Evolutionary conservation across 2,329 filamentous ascomycete genomes (phyloP), one percentile per base, ranked within the genome.

Genomic region (Colletotrichum gloeosporioides): DNA sequence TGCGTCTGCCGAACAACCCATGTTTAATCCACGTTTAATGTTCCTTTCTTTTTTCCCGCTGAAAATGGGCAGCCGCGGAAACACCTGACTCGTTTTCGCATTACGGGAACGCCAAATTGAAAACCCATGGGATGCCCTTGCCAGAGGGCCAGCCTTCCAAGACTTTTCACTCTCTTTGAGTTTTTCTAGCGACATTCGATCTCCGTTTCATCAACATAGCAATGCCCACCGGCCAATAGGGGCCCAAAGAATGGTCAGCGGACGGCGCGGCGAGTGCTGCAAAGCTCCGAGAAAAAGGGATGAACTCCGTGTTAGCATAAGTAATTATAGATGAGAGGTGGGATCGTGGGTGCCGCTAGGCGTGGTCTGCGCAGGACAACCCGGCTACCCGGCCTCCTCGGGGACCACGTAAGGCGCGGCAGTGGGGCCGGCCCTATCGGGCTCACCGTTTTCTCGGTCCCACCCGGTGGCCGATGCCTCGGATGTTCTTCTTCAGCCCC

Each of bases 361-460:
- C n/a, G 39, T 31, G 25, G 29, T 39, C 25, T 61, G n/a, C 55
- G 29, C 34, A 39, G 25, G 65, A 55, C 22, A 73, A 32, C 44
- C 71, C 66, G 59, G 57, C 32, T 32, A 32, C 44, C 71, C 66
- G 66, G 57, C 39, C 32, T 29, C 31, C 25, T 27, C 31, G 39
- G 29, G 59, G 18, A 62, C 59, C 29, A 62, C n/a, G 32, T 64
- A 64, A 39, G 32, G 25, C 36, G 57, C 32, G 36, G 29, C 12
- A 62, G 34, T 25, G 68, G 68, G 68, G 68, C 67, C 49, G 53
- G 64, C 32, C 53, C 53, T 68, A 18, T 75, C 73, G 69, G 69
- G 18, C 44, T 75, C 53, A 36, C 69, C 63, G 73, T 44, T 25
- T 44, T 22, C 22, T n/a, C 53, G 63, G 63, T n/a, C 25, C 44